Percentiles rank a stretch among this genome's conserved stretches.
Conservation (phyloP, 2,329 filamentous ascomycete species). For the Chrysosporium keratinophilum region DNA sequence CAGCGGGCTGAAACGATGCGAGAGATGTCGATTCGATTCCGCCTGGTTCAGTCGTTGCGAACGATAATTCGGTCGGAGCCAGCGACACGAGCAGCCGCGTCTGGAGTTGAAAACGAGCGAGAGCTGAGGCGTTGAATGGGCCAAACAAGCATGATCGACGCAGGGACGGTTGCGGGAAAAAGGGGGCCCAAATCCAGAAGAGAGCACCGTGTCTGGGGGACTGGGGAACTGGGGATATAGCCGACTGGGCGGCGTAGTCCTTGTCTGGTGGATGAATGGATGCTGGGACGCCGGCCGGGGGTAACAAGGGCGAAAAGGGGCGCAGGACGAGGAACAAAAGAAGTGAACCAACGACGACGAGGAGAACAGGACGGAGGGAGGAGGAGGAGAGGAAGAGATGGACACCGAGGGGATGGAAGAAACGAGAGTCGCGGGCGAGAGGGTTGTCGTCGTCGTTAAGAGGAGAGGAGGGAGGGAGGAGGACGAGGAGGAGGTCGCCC, state of each 20-base stretch:
- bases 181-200: background rate
- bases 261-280: background rate
- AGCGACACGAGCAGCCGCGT: constrained; percentile 12
- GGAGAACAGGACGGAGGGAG: background rate
- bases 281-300: background rate
- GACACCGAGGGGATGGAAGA: constrained; percentile 5
- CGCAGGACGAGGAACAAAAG: background rate
- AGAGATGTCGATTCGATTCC: background rate
- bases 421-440: constrained; percentile 2
- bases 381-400: background rate
- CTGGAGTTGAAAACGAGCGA: constrained; percentile 6
- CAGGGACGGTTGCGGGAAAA: constrained; percentile 7
- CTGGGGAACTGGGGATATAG: background rate
- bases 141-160: constrained; percentile 17
- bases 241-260: constrained; percentile 15
- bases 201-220: background rate
- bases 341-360: background rate
- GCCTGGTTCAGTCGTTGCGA: background rate
- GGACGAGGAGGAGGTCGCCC: background rate
- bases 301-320: constrained; percentile 1
- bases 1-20: background rate
- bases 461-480: background rate
- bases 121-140: constrained; percentile 5
- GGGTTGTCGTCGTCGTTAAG: background rate
- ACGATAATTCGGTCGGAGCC: constrained; percentile 12